A percentile compares a stretch with the other conserved stretches of the same genome.
These are phyloP conservation scores for Alternaria atra DNA, from an alignment of 2,329 filamentous ascomycete genomes.

Conservation along the genomic window DNA sequence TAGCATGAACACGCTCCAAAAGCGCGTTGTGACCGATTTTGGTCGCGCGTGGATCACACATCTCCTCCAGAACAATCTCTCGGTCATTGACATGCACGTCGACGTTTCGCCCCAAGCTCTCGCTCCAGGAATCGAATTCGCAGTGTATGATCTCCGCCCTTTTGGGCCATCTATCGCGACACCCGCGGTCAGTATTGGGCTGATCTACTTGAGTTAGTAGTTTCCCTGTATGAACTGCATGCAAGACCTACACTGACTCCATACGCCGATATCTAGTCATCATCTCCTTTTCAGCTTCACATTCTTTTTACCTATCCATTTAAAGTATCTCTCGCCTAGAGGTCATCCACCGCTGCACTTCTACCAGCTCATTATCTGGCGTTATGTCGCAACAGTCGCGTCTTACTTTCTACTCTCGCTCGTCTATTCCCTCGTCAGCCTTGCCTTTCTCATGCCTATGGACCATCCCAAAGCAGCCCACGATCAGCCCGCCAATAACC, in stretches of 20 bases:
- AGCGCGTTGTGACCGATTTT: conserved; percentile 57
- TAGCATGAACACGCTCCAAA: conserved; percentile 57
- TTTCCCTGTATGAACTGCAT: background rate
- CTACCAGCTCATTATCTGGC: conserved; percentile 66
- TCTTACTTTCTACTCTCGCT: conserved; percentile 70
- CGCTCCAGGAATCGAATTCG: conserved; percentile 65
- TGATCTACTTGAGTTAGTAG: conserved; percentile 58
- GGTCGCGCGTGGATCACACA: conserved; percentile 56
- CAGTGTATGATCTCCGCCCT: conserved; percentile 65
- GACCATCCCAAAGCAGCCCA: conserved; percentile 55
- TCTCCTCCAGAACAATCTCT: conserved; percentile 26
- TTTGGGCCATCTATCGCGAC: conserved; percentile 64
- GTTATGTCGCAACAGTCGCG: conserved; percentile 63
- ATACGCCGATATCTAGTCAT: conserved; percentile 64
- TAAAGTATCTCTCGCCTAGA: conserved; percentile 64
- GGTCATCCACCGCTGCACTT: conserved; percentile 67
- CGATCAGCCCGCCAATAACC: conserved; percentile 55
- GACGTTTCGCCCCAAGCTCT: conserved; percentile 61
- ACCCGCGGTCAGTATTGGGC: conserved; percentile 67
- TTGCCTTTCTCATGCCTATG: conserved; percentile 71
- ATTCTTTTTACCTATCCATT: conserved; percentile 72
- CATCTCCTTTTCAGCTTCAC: conserved; percentile 71
- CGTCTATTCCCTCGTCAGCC: conserved; percentile 68
- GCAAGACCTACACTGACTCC: background rate
- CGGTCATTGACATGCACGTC: conserved; percentile 51